Percentiles rank a stretch among this genome's conserved stretches.
These are phyloP conservation scores for Russula emetica DNA, from an alignment of 768 basidiomycete species.

Conservation along the genomic window DNA sequence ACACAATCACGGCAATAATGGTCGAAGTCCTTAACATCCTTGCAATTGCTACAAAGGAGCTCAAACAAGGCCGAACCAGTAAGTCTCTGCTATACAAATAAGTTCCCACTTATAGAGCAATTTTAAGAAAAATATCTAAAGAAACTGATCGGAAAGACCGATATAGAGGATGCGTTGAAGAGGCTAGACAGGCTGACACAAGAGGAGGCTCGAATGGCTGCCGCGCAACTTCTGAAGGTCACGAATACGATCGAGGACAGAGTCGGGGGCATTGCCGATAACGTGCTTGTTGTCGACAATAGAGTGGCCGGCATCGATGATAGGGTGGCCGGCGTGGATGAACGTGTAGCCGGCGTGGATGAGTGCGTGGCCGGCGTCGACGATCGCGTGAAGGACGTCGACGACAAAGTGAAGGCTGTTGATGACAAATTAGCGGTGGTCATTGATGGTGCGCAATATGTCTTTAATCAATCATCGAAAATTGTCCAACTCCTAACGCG, in stretches of 20 bases:
- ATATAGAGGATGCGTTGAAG: background rate
- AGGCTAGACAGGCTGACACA: constrained; percentile 4
- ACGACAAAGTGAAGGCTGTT: background rate
- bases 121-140: background rate
- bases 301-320: background rate
- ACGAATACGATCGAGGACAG: background rate
- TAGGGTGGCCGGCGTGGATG: background rate
- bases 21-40: background rate
- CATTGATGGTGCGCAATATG: background rate
- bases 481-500: too few species aligned
- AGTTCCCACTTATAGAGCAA: background rate
- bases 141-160: background rate
- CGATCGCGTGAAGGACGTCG: background rate
- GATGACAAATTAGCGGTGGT: background rate
- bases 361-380: background rate
- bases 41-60: background rate
- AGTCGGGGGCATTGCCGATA: background rate
- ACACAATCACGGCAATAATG: background rate
- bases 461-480: too few species aligned
- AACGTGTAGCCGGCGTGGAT: background rate
- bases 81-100: background rate
- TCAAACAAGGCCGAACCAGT: background rate
- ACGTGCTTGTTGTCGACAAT: background rate
- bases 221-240: too few species aligned
- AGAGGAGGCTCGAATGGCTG: too few species aligned